These are phyloP conservation scores for Vigna mungo DNA, from an alignment of 306 rosid genomes.

Conservation along the genomic window DNA sequence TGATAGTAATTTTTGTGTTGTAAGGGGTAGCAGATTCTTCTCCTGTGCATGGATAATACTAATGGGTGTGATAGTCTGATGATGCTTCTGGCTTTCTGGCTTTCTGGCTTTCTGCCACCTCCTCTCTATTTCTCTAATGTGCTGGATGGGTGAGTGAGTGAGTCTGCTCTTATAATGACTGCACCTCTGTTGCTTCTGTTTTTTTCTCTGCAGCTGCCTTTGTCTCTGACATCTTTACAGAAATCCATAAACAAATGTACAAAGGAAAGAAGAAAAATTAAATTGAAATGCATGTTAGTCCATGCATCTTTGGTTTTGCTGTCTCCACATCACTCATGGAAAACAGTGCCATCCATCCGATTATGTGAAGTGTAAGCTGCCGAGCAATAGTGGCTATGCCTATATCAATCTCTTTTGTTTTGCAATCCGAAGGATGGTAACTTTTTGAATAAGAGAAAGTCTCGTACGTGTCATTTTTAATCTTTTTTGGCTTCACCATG, in stretches of 20 bases:
- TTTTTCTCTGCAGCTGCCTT: conserved; percentile 66
- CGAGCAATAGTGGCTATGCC: conserved; percentile 39
- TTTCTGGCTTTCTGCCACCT: conserved; percentile 58
- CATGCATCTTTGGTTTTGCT: conserved; percentile 58
- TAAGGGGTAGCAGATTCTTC: conserved; percentile 54
- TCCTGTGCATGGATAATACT: conserved; percentile 65
- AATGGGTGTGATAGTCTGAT: conserved; percentile 58
- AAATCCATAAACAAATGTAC: conserved; percentile 60
- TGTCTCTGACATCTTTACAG: conserved; percentile 73
- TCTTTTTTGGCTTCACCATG: conserved; percentile 46
- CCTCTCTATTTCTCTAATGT: conserved; percentile 42
- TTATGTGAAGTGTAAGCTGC: conserved; percentile 52
- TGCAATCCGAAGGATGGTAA: conserved; percentile 43
- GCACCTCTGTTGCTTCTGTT: conserved; percentile 76
- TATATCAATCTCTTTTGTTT: conserved; percentile 48
- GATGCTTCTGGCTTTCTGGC: conserved; percentile 58
- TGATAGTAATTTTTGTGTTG: conserved; percentile 29
- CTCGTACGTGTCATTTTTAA: conserved; percentile 51
- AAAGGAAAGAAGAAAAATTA: conserved; percentile 38
- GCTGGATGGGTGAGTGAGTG: conserved; percentile 58
- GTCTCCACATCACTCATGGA: conserved; percentile 57
- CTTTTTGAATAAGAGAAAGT: conserved; percentile 50
- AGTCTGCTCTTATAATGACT: conserved; percentile 83
- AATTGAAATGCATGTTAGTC: conserved; percentile 51
- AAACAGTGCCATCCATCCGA: conserved; percentile 54